Evolutionary conservation across 2,329 filamentous ascomycete species (phyloP).

Genomic region (Phyllosticta citriasiana): DNA sequence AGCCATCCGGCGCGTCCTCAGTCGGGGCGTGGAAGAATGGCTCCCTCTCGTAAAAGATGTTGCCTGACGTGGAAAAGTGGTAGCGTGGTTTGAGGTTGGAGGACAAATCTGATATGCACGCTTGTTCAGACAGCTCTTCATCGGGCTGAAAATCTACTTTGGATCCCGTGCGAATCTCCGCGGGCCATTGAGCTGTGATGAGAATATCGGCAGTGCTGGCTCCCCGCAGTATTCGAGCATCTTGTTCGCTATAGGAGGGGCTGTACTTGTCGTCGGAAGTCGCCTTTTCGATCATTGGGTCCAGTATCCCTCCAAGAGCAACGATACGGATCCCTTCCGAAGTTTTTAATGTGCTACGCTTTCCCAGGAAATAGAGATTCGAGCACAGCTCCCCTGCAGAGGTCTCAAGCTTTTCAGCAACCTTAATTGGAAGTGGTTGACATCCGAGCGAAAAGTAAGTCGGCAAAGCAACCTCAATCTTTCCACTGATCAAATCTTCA

Average conservation of each 20-base stretch:
- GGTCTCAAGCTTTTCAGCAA: conserved; percentile 64
- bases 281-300: conserved; percentile 50
- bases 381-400: conserved; percentile 64
- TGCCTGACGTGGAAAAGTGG: conserved; percentile 64
- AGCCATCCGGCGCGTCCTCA: conserved; percentile 40
- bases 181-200: conserved; percentile 79
- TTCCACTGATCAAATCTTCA: conserved; percentile 58
- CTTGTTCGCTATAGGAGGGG: conserved; percentile 67
- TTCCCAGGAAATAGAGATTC: conserved; percentile 86
- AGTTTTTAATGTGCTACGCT: conserved; percentile 78
- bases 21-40: conserved; percentile 67
- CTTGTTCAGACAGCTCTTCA: conserved; percentile 44
- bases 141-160: conserved; percentile 47
- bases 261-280: conserved; percentile 62
- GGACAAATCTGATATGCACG: conserved; percentile 69
- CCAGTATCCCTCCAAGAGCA: conserved; percentile 66
- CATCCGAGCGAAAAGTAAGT: conserved; percentile 85
- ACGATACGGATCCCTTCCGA: conserved; percentile 82
- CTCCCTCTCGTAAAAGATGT: conserved; percentile 79
- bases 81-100: conserved; percentile 78
- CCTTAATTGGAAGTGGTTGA: conserved; percentile 56
- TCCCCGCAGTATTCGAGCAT: conserved; percentile 65
- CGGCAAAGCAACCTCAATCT: conserved; percentile 63
- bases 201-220: conserved; percentile 77
- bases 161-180: conserved; percentile 59